Conservation (phyloP, 352 stramenopile species). For the Phytophthora brassicae region DNA sequence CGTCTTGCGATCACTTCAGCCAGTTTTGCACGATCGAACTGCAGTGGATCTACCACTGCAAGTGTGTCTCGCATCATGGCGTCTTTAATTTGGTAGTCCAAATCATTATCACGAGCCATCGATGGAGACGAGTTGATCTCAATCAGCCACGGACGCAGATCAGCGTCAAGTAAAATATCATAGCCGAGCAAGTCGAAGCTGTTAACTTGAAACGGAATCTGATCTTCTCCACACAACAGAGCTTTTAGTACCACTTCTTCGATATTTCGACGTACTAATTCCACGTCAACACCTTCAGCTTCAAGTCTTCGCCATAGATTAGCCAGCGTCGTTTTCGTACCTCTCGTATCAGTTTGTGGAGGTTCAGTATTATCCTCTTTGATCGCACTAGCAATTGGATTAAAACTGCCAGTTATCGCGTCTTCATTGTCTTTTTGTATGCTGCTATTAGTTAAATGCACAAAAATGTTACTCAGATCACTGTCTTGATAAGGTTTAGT, state of each 20-base stretch:
- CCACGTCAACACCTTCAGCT: slow-evolving; percentile 66
- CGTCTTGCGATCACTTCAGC: slow-evolving; percentile 65
- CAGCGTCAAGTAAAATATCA: slow-evolving; percentile 92
- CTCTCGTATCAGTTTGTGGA: slow-evolving; percentile 49
- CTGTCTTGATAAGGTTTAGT: slow-evolving; percentile 80
- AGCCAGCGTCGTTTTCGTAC: slow-evolving; percentile 82
- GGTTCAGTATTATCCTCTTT: not conserved
- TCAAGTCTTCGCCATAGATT: slow-evolving; percentile 77
- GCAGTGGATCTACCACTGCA: slow-evolving; percentile 77
- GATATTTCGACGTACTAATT: slow-evolving; percentile 68
- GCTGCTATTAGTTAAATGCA: slow-evolving; percentile 95
- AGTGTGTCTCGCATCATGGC: slow-evolving; percentile 89
- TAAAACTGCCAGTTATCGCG: slow-evolving; percentile 36
- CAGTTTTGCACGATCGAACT: slow-evolving; percentile 78
- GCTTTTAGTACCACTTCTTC: slow-evolving; percentile 86
- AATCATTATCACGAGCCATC: slow-evolving; percentile 82
- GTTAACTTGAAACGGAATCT: slow-evolving; percentile 90
- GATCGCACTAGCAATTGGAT: slow-evolving; percentile 20
- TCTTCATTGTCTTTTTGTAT: slow-evolving; percentile 90
- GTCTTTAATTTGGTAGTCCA: slow-evolving; percentile 92
- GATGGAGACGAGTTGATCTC: slow-evolving; percentile 96
- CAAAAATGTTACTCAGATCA: slow-evolving; percentile 80
- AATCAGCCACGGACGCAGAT: slow-evolving; percentile 92
- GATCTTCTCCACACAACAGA: slow-evolving; percentile 85
- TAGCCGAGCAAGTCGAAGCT: slow-evolving; percentile 96